A percentile compares a stretch with the other conserved stretches of the same genome.
phyloP scores from a whole-genome alignment of 2,329 filamentous ascomycete species.

The Cladosporium sp. region DNA sequence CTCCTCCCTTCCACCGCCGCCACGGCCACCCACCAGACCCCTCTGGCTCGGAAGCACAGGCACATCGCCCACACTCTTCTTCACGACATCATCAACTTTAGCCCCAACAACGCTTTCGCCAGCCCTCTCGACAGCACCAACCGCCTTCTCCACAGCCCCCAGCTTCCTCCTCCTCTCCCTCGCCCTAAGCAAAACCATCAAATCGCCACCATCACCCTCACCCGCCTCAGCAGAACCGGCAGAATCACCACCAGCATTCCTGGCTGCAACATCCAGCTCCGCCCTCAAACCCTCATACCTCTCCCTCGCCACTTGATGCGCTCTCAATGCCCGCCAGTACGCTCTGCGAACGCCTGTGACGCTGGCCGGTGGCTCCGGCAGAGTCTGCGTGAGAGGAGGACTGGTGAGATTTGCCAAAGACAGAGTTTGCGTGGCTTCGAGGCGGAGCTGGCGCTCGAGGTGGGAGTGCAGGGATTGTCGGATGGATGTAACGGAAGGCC shows the following conservation, averaged over 20 bases:
- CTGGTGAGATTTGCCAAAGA: constrained; percentile 20
- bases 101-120: constrained; percentile 1
- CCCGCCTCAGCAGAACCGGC: background rate
- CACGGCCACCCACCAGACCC: background rate
- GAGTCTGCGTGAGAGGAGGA: constrained; percentile 3
- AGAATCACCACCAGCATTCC: background rate
- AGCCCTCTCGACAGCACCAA: constrained; percentile 8
- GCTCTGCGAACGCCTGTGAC: constrained; percentile 34
- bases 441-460: constrained; percentile 24
- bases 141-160: constrained; percentile 8
- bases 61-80: constrained; percentile 30
- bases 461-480: constrained; percentile 30
- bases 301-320: constrained; percentile 31
- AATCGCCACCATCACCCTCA: background rate
- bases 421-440: constrained; percentile 19
- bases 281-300: constrained; percentile 33
- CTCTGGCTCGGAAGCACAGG: constrained; percentile 28
- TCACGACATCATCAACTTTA: constrained; percentile 29
- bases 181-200: constrained; percentile 11
- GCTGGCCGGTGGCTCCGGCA: constrained; percentile 20
- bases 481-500: constrained; percentile 31
- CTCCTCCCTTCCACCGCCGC: constrained; percentile 22
- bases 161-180: constrained; percentile 10
- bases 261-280: constrained; percentile 24
- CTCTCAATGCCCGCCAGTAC: constrained; percentile 33